These are phyloP conservation scores for Yueomyces sinensis DNA, from an alignment of 805 yeast genomes.

Conservation along the genomic window DNA sequence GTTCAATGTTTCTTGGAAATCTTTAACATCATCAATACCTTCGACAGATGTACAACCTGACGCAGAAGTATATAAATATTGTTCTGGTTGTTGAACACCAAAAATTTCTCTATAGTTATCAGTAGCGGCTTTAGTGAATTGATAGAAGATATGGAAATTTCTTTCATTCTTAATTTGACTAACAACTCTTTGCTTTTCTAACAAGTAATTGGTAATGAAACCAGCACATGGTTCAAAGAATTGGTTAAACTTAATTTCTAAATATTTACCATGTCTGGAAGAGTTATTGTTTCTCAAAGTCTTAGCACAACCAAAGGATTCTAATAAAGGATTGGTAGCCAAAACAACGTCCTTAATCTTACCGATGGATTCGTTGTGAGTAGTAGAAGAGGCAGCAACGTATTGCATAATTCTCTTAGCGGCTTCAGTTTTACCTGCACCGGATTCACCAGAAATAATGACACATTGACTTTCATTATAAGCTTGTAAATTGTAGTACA, in stretches of 20 bases:
- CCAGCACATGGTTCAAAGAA: conserved; percentile 87
- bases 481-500: conserved; percentile 90
- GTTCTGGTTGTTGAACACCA: conserved; percentile 90
- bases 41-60: conserved; percentile 77
- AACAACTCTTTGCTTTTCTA: conserved; percentile 95
- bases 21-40: conserved; percentile 71
- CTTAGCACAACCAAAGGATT: conserved; percentile 96
- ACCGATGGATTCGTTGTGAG: conserved; percentile 48
- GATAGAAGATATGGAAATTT: conserved; percentile 94
- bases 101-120: conserved; percentile 66
- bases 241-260: conserved; percentile 77
- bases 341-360: conserved; percentile 92
- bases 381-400: conserved; percentile 68
- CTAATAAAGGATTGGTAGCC: conserved; percentile 96
- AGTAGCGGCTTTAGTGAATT: conserved; percentile 82
- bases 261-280: conserved; percentile 91
- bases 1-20: conserved; percentile 62
- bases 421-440: conserved; percentile 97
- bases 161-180: conserved; percentile 84
- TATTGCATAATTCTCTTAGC: conserved; percentile 97
- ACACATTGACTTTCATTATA: conserved; percentile 95
- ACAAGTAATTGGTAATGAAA: conserved; percentile 83
- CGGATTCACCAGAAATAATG: conserved; percentile 93
- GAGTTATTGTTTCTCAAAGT: conserved; percentile 96
- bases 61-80: conserved; percentile 76